phyloP scores from a whole-genome alignment of 306 rosid species.

The Betula pendula region DNA sequence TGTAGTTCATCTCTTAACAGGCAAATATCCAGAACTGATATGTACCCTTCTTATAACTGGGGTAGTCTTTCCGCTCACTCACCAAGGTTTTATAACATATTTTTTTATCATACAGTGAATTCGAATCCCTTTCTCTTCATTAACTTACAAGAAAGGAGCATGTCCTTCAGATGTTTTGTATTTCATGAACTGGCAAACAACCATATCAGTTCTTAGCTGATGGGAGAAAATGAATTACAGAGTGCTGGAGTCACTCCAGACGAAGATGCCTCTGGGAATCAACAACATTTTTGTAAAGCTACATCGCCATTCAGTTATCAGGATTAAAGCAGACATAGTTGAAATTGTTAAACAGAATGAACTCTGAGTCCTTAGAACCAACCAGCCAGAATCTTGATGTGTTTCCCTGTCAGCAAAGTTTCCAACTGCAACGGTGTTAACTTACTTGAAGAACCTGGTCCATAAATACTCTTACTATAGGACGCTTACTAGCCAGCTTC shows the following conservation, averaged over 20 bases:
- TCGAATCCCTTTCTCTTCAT: not conserved
- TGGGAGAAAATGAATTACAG: not conserved
- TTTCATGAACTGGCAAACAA: not conserved
- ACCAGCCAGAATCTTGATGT: conserved; percentile 86
- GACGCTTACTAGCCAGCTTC: no score
- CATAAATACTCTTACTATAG: no score
- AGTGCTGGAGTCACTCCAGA: not conserved
- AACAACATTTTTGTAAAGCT: not conserved
- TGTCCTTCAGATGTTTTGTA: not conserved
- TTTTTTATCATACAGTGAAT: not conserved
- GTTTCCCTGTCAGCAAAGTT: conserved; percentile 72
- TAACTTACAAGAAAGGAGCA: not conserved
- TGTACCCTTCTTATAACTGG: no score
- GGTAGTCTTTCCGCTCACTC: not conserved
- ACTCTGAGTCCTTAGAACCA: conserved; percentile 31
- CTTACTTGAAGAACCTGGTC: conserved; percentile 54
- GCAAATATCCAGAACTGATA: not conserved
- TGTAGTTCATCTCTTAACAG: not conserved
- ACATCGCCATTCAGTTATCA: not conserved
- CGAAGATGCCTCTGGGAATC: not conserved
- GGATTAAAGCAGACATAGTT: conserved; percentile 5
- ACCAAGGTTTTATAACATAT: not conserved
- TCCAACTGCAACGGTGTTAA: conserved; percentile 88
- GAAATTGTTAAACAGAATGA: conserved; percentile 19
- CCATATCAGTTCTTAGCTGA: not conserved